phyloP scores from a whole-genome alignment of 306 rosid species.

The Albizia julibrissin region DNA sequence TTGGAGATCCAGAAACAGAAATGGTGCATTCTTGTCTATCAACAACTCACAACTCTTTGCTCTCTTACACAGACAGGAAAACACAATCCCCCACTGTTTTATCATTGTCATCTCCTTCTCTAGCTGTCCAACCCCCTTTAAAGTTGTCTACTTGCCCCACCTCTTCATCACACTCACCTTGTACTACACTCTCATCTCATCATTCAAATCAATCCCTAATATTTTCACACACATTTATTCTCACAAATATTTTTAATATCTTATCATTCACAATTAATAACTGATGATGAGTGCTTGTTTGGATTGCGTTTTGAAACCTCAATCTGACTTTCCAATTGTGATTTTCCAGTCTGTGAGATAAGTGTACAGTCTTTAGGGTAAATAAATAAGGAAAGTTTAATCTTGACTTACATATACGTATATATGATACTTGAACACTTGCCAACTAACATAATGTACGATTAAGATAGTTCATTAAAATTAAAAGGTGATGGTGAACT shows the following conservation, averaged over 20 bases:
- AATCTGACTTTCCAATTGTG: too few species aligned
- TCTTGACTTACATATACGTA: too few species aligned
- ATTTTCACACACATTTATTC: neutral
- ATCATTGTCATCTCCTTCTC: slow-evolving; percentile 41
- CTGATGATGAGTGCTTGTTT: too few species aligned
- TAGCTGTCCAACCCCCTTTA: slow-evolving; percentile 43
- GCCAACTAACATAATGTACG: too few species aligned
- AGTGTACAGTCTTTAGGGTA: too few species aligned
- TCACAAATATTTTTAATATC: too few species aligned
- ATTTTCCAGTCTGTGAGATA: too few species aligned
- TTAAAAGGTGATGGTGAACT: neutral
- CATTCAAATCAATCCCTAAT: neutral
- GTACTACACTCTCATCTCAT: neutral
- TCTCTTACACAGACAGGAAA: slow-evolving; percentile 25
- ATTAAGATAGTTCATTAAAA: too few species aligned
- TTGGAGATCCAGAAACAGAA: slow-evolving; percentile 34
- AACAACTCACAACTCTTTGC: slow-evolving; percentile 27
- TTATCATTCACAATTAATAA: too few species aligned
- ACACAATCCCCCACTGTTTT: slow-evolving; percentile 26
- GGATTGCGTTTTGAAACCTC: too few species aligned
- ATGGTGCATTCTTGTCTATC: slow-evolving; percentile 36
- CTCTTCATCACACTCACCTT: neutral
- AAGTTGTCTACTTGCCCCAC: neutral
- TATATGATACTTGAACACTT: too few species aligned
- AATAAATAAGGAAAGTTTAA: too few species aligned